Evolutionary conservation across 2,329 filamentous ascomycete genomes (phyloP).

Genomic region (Hypoxylon sp.): DNA sequence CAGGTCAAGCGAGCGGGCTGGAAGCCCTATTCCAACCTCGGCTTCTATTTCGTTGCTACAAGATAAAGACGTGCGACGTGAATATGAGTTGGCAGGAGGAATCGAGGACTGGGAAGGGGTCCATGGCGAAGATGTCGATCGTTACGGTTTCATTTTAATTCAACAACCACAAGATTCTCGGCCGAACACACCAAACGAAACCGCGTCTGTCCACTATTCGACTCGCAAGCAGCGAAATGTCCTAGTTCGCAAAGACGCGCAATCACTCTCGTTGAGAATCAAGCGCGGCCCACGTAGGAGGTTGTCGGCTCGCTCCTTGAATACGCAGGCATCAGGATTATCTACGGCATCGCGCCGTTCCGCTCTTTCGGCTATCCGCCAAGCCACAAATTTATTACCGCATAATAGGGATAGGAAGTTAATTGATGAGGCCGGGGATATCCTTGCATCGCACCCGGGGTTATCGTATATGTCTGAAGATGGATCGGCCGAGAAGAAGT

Average conservation of each 20-base stretch:
- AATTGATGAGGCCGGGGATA: slow-evolving; percentile 77
- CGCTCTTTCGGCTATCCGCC: slow-evolving; percentile 69
- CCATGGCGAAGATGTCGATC: slow-evolving; percentile 72
- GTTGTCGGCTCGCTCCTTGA: slow-evolving; percentile 70
- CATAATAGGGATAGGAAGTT: slow-evolving; percentile 73
- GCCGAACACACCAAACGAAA: slow-evolving; percentile 60
- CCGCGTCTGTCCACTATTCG: slow-evolving; percentile 61
- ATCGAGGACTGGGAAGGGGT: slow-evolving; percentile 79
- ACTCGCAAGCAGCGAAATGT: slow-evolving; percentile 63
- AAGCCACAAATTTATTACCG: slow-evolving; percentile 72
- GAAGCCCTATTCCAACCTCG: slow-evolving; percentile 53
- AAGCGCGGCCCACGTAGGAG: slow-evolving; percentile 68
- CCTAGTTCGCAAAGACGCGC: slow-evolving; percentile 60
- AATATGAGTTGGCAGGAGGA: slow-evolving; percentile 69
- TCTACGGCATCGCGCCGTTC: slow-evolving; percentile 68
- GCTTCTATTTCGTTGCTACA: slow-evolving; percentile 57
- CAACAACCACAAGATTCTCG: slow-evolving; percentile 60
- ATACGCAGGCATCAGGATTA: slow-evolving; percentile 69
- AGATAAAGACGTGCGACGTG: slow-evolving; percentile 58
- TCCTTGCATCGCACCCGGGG: slow-evolving; percentile 73
- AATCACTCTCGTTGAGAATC: slow-evolving; percentile 57
- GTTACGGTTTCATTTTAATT: slow-evolving; percentile 76
- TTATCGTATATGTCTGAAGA: slow-evolving; percentile 71
- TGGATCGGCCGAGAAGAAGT: slow-evolving; percentile 65
- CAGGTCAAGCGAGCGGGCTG: slow-evolving; percentile 50